Percentiles rank a stretch among this genome's conserved stretches.
Evolutionary conservation across 305 asterid genomes (phyloP).

Genomic region (Solanum hybrid): DNA sequence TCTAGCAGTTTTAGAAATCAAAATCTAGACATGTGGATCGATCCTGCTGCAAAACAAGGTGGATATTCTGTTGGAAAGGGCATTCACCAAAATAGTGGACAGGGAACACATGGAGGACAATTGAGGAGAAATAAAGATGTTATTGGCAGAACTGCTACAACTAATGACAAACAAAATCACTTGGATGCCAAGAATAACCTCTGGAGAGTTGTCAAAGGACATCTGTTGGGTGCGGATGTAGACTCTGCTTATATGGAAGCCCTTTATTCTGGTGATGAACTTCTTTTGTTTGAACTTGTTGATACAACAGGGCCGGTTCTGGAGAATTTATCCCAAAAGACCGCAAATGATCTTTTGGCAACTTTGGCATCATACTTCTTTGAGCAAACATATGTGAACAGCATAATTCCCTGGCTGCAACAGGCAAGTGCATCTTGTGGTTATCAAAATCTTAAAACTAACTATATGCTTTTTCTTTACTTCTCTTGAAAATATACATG

Average conservation of each 20-base stretch:
- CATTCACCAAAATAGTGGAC: constrained; percentile 18
- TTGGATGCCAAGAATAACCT: constrained; percentile 36
- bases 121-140: constrained; percentile 24
- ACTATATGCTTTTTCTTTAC: background rate
- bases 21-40: constrained; percentile 47
- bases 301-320: constrained; percentile 87
- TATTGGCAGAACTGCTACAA: constrained; percentile 31
- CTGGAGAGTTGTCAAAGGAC: constrained; percentile 47
- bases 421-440: constrained; percentile 53
- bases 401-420: constrained; percentile 85
- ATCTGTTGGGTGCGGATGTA: constrained; percentile 54
- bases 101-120: constrained; percentile 38
- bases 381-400: constrained; percentile 65
- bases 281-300: constrained; percentile 70
- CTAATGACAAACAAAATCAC: constrained; percentile 34
- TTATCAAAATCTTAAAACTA: background rate
- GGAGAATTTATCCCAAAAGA: constrained; percentile 60
- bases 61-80: constrained; percentile 39
- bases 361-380: constrained; percentile 49
- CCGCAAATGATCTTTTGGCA: constrained; percentile 52
- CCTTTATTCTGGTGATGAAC: constrained; percentile 59
- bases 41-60: constrained; percentile 37
- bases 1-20: constrained; percentile 37
- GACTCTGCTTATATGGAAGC: constrained; percentile 79
- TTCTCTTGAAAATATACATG: background rate